Conservation (phyloP, 352 stramenopile genomes). For the Pythium scleroteichum region DNA sequence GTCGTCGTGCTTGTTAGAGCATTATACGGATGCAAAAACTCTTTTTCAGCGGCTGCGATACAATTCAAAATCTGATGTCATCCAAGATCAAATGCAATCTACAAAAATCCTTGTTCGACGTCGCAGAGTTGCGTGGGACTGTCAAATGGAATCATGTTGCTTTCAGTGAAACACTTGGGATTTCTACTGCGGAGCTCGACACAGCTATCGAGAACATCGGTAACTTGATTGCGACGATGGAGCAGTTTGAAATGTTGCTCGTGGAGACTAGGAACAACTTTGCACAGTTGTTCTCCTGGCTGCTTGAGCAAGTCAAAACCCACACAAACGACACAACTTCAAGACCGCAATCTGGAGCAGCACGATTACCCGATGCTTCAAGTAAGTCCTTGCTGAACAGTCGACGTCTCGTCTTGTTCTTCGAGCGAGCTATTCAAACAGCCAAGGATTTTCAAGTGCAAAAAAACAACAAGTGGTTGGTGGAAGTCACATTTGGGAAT, state of each 20-base stretch:
- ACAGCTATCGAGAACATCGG: conserved; percentile 33
- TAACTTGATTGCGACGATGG: conserved; percentile 44
- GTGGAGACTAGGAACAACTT: conserved; percentile 68
- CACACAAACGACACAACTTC: conserved; percentile 45
- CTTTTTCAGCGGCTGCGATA: conserved; percentile 26
- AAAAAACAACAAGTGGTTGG: conserved; percentile 48
- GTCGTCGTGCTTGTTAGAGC: conserved; percentile 4
- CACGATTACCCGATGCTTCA: conserved; percentile 1
- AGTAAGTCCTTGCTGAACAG: conserved; percentile 62
- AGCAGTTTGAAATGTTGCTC: conserved; percentile 42
- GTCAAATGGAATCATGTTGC: conserved; percentile 42
- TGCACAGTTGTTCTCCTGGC: conserved; percentile 60
- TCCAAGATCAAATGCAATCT: conserved; percentile 18
- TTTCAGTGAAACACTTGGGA: conserved; percentile 41
- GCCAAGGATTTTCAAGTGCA: conserved; percentile 41
- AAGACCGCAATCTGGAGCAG: not conserved
- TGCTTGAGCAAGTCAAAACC: conserved; percentile 58
- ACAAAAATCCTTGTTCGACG: conserved; percentile 18
- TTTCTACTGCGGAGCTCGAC: conserved; percentile 39
- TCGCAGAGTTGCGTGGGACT: conserved; percentile 35
- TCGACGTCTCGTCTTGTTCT: conserved; percentile 53
- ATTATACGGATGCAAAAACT: conserved; percentile 33
- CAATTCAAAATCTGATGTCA: conserved; percentile 15
- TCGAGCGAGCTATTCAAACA: conserved; percentile 41
- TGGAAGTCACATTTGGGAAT: conserved; percentile 76